A percentile compares a stretch with the other conserved stretches of the same genome.
Conservation (phyloP, 2,329 filamentous ascomycete species). For the Trichocomaceae sp. region DNA sequence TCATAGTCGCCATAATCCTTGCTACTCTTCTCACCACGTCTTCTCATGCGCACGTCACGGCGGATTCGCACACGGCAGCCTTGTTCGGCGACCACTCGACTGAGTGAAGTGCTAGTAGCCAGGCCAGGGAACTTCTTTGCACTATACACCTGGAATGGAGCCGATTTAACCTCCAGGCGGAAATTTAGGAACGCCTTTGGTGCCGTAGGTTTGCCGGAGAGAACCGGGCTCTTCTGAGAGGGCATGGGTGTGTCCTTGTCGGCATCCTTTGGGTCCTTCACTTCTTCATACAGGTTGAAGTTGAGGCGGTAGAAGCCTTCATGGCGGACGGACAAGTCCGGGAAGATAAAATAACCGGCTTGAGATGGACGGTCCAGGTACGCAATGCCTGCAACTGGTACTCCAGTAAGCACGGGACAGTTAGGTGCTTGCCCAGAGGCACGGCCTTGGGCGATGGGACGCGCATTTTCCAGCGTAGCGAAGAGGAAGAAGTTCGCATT, state of each 20-base stretch:
- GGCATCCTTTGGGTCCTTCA: constrained; percentile 75
- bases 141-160: constrained; percentile 81
- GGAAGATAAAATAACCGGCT: constrained; percentile 93
- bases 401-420: constrained; percentile 81
- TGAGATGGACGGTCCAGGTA: constrained; percentile 79
- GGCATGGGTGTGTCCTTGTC: constrained; percentile 51
- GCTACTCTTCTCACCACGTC: constrained; percentile 64
- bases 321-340: constrained; percentile 89
- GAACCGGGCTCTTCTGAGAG: constrained; percentile 21
- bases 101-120: constrained; percentile 79
- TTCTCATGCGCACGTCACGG: constrained; percentile 86
- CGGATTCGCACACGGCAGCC: constrained; percentile 94
- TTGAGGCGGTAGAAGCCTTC: constrained; percentile 87
- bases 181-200: constrained; percentile 64
- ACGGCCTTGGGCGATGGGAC: constrained; percentile 73
- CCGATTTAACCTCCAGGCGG: constrained; percentile 82
- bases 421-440: constrained; percentile 61
- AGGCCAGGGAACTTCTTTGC: constrained; percentile 98
- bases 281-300: constrained; percentile 90
- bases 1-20: constrained; percentile 64
- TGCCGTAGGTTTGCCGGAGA: constrained; percentile 34
- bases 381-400: constrained; percentile 90
- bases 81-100: constrained; percentile 88
- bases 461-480: constrained; percentile 80
- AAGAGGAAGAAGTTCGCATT: constrained; percentile 98